Evolutionary conservation across 768 basidiomycete species (phyloP), one percentile per base, ranked within the genome.

Genomic region (Gymnopilus junonius): DNA sequence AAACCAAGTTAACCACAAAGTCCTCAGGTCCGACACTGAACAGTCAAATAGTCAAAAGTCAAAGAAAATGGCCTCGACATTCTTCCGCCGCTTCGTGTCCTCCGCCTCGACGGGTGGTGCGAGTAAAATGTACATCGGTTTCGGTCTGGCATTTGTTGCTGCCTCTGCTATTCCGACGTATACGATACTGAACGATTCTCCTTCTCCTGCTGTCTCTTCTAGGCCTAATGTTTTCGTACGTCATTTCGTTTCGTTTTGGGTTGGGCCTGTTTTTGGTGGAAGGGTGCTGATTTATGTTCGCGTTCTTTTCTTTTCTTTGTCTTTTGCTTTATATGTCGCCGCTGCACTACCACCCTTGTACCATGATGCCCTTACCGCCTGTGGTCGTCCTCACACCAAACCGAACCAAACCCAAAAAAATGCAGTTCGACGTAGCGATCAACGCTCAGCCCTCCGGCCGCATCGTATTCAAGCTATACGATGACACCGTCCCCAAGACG

Each of bases 391-490:
- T n/a, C n/a, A n/a, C n/a, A n/a, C n/a, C n/a, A n/a, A n/a, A n/a
- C n/a, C n/a, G n/a, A n/a, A n/a, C n/a, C n/a, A n/a, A n/a, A n/a
- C n/a, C n/a, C n/a, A n/a, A n/a, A n/a, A n/a, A n/a, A n/a, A n/a
- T n/a, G n/a, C 62, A 90, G 90, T 91, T 91, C 65, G 85, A 91
- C 58, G 71, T 92, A 62, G 75, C 81, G 1, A 89, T 95, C 73
- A 82, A 86, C 74, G 75, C 76, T 15, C 71, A 82, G 50, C 84
- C 87, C 3, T 78, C 84, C 0, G 92, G 92, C 23, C 87, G 90
- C 46, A 86, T 96, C 67, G 82, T 89, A 27, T 93, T 96, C 85
- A 87, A 91, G 75, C 85, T 96, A 43, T 94, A 84, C 76, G 92
- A 95, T 75, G 85, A 89, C 59, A 81, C 85, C 17, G 92, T 93